Evolutionary conservation across 768 basidiomycete species (phyloP).

Genomic region (Leccinum obscurum): DNA sequence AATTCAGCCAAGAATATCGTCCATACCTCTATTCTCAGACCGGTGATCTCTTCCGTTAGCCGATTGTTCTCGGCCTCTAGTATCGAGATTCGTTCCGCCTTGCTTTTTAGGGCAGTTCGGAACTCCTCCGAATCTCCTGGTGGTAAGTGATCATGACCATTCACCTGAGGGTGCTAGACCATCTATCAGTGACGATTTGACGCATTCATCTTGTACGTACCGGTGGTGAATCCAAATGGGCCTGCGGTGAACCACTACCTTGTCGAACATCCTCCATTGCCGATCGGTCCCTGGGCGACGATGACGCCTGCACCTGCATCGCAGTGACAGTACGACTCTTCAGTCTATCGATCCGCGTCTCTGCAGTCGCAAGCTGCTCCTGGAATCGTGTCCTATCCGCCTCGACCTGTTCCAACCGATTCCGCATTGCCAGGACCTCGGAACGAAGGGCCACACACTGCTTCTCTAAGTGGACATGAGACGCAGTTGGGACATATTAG

Average conservation of each 20-base stretch:
- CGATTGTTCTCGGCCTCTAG: constrained; percentile 46
- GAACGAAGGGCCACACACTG: constrained; percentile 62
- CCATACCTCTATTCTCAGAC: constrained; percentile 48
- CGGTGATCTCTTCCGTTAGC: constrained; percentile 46
- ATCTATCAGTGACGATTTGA: constrained; percentile 36
- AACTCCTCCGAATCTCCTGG: constrained; percentile 42
- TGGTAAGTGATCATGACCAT: constrained; percentile 42
- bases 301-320: constrained; percentile 42
- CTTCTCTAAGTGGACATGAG: constrained; percentile 12
- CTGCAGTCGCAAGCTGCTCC: constrained; percentile 52
- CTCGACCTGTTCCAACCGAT: constrained; percentile 51
- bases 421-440: constrained; percentile 51
- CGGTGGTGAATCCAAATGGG: constrained; percentile 61
- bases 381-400: constrained; percentile 49
- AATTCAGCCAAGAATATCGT: neutral
- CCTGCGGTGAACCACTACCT: constrained; percentile 46
- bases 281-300: constrained; percentile 34
- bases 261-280: constrained; percentile 28
- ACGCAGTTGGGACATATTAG: neutral
- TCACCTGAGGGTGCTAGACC: constrained; percentile 42
- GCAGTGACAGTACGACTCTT: constrained; percentile 53
- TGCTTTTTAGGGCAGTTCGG: constrained; percentile 26
- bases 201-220: constrained; percentile 56
- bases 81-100: constrained; percentile 46
- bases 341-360: constrained; percentile 62